Evolutionary conservation across 2,329 filamentous ascomycete genomes (phyloP).

Genomic region (Parasarocladium wereldwijsianum): DNA sequence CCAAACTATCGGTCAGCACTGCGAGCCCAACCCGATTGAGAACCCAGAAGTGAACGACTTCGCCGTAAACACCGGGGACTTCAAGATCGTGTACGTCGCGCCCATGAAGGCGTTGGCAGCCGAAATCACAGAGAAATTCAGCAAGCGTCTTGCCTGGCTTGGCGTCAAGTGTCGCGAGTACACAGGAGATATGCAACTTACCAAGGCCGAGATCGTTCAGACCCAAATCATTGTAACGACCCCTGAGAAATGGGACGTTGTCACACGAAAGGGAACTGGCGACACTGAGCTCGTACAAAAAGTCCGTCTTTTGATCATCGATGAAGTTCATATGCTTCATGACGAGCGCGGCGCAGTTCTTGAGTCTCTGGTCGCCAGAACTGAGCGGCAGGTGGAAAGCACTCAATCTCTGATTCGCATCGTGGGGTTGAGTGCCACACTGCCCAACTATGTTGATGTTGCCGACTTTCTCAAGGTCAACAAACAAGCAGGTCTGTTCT

Average conservation of each 20-base stretch:
- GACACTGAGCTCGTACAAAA: slow-evolving; percentile 97
- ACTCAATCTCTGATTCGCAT: slow-evolving; percentile 96
- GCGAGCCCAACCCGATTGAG: slow-evolving; percentile 65
- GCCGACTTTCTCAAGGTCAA: slow-evolving; percentile 96
- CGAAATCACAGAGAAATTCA: slow-evolving; percentile 88
- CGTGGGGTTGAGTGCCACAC: slow-evolving; percentile 82
- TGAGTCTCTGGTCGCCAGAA: slow-evolving; percentile 88
- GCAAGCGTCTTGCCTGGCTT: slow-evolving; percentile 84
- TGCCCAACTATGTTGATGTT: slow-evolving; percentile 94
- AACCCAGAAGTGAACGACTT: slow-evolving; percentile 63
- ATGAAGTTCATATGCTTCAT: slow-evolving; percentile 98
- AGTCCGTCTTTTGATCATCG: slow-evolving; percentile 87
- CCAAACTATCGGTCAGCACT: slow-evolving; percentile 78
- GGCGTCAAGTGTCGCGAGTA: slow-evolving; percentile 85
- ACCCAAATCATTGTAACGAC: slow-evolving; percentile 98
- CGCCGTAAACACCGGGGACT: slow-evolving; percentile 68
- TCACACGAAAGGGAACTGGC: slow-evolving; percentile 91
- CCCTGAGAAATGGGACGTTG: slow-evolving; percentile 98
- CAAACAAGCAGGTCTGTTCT: slow-evolving; percentile 81
- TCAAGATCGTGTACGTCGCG: slow-evolving; percentile 97
- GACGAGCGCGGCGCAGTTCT: slow-evolving; percentile 93
- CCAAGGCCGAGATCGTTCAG: slow-evolving; percentile 86
- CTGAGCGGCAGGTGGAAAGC: slow-evolving; percentile 91
- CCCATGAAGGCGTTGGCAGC: slow-evolving; percentile 98
- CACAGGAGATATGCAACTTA: slow-evolving; percentile 97